Conservation (phyloP, 306 rosid species). For the Acacia acuminata region DNA sequence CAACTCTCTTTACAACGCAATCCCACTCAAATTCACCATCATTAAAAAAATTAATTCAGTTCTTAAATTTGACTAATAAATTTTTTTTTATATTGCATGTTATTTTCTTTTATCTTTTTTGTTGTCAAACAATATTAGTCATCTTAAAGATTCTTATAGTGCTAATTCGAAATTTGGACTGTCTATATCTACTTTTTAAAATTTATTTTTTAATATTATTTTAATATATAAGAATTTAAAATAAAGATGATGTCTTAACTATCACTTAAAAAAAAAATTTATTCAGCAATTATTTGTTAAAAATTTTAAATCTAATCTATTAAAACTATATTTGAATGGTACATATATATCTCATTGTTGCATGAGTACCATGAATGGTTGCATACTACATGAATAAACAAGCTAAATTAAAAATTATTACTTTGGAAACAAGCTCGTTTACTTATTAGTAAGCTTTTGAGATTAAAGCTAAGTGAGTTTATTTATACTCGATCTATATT, state of each 20-base stretch:
- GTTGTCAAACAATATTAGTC: not conserved
- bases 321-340: too few species aligned
- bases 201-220: too few species aligned
- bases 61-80: not conserved
- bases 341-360: too few species aligned
- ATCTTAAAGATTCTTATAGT: too few species aligned
- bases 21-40: not conserved
- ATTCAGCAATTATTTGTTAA: too few species aligned
- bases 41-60: not conserved
- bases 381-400: not conserved
- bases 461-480: not conserved
- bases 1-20: constrained; percentile 35
- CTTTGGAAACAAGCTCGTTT: not conserved
- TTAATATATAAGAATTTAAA: too few species aligned
- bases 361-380: too few species aligned
- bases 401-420: not conserved
- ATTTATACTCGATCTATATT: not conserved
- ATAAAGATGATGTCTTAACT: too few species aligned
- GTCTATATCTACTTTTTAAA: too few species aligned
- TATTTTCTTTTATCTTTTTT: not conserved
- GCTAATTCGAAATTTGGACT: too few species aligned
- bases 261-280: too few species aligned
- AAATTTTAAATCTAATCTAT: too few species aligned
- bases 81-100: not conserved
- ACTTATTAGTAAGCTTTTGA: not conserved